Evolutionary conservation across 192 early-diverging fungal species (phyloP).

Genomic region (Coemansia sp.): DNA sequence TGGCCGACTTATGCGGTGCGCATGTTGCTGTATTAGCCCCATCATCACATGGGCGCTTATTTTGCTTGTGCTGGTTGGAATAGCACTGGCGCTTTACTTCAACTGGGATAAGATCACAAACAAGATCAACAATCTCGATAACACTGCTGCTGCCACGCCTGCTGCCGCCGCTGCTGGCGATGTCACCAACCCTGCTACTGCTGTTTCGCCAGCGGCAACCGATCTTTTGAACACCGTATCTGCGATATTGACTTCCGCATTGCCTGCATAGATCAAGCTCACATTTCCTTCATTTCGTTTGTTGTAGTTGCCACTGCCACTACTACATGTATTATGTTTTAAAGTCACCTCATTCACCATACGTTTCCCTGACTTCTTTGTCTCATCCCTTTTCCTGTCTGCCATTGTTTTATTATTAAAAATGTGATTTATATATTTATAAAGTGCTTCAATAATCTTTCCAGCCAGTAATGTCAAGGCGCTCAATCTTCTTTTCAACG

Average conservation of each 20-base stretch:
- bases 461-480: slow-evolving; percentile 80
- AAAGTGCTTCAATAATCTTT: slow-evolving; percentile 62
- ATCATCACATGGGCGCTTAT: slow-evolving; percentile 33
- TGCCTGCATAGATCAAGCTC: not conserved
- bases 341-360: too few species aligned
- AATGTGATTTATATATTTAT: not conserved
- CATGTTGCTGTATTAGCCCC: slow-evolving; percentile 48
- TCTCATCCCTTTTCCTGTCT: not conserved
- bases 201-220: not conserved
- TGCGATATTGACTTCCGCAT: not conserved
- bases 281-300: too few species aligned
- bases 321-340: too few species aligned
- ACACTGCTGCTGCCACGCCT: not conserved
- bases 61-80: slow-evolving; percentile 34
- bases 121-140: slow-evolving; percentile 14
- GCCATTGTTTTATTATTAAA: not conserved
- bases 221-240: not conserved
- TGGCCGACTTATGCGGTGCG: slow-evolving; percentile 41
- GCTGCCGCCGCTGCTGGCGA: not conserved
- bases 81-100: slow-evolving; percentile 53
- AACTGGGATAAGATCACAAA: slow-evolving; percentile 50
- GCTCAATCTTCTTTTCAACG: slow-evolving; percentile 86
- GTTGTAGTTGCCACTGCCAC: too few species aligned
- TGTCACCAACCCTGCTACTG: not conserved
- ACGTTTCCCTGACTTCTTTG: not conserved